Percentiles rank a stretch among this genome's conserved stretches.
These are phyloP conservation scores for Exophiala dermatitidis DNA, from an alignment of 2,329 filamentous ascomycete species.

Conservation along the genomic window DNA sequence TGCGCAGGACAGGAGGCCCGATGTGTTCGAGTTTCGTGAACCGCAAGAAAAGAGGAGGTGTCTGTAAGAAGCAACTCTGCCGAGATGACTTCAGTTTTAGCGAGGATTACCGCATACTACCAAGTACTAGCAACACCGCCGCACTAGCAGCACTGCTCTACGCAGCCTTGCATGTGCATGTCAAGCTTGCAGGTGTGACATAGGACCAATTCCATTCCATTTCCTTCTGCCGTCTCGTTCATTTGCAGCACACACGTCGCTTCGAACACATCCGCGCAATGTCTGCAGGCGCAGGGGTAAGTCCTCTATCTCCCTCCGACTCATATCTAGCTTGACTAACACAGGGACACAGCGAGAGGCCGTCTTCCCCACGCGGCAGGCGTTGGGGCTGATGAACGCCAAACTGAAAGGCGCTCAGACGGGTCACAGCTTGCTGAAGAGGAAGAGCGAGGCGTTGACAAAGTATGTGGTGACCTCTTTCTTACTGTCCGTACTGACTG, in stretches of 20 bases:
- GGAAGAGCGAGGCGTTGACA: conserved; percentile 95
- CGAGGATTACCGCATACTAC: conserved; percentile 2
- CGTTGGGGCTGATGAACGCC: conserved; percentile 90
- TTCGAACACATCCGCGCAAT: conserved; percentile 11
- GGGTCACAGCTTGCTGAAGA: conserved; percentile 89
- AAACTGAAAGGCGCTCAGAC: conserved; percentile 92
- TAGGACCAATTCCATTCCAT: background rate
- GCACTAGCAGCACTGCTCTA: background rate
- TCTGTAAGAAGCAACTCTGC: background rate
- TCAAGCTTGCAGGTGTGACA: background rate
- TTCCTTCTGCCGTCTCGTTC: background rate
- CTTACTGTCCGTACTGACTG: conserved; percentile 24
- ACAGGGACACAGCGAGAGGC: conserved; percentile 65
- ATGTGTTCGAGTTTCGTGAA: background rate
- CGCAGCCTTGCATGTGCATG: conserved; percentile 1
- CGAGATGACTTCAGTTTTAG: conserved; percentile 10
- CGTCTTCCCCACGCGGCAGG: conserved; percentile 97
- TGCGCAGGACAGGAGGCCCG: background rate
- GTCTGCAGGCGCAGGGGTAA: conserved; percentile 19
- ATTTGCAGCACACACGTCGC: background rate
- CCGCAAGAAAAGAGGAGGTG: background rate
- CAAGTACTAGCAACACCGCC: background rate
- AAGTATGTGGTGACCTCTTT: conserved; percentile 56
- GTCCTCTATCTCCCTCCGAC: conserved; percentile 1
- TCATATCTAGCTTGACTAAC: conserved; percentile 25